Evolutionary conservation across 2,329 filamentous ascomycete species (phyloP).

Genomic region (Arthrobotrys pseudoclavata): DNA sequence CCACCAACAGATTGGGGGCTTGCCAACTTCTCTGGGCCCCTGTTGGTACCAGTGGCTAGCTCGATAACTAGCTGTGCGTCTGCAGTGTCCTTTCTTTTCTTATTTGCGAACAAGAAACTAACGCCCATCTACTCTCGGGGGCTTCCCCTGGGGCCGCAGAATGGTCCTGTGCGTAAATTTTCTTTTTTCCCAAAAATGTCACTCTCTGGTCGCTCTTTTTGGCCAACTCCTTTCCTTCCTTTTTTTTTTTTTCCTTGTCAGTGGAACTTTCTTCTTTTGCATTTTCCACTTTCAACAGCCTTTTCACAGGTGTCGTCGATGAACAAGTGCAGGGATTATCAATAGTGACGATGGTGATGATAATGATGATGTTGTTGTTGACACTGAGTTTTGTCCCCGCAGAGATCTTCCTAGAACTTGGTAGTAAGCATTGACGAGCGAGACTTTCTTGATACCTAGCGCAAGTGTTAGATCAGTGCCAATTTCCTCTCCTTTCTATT

Average conservation of each 20-base stretch:
- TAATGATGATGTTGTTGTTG: conserved; percentile 3
- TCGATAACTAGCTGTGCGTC: conserved; percentile 40
- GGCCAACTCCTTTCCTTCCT: conserved; percentile 24
- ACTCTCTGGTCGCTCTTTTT: conserved; percentile 23
- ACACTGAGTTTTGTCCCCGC: conserved; percentile 22
- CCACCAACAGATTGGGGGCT: conserved; percentile 46
- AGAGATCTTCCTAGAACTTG: not conserved
- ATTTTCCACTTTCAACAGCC: conserved; percentile 25
- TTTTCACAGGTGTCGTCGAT: conserved; percentile 4
- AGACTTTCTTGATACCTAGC: conserved; percentile 7
- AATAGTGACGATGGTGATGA: conserved; percentile 8
- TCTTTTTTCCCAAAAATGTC: conserved; percentile 49
- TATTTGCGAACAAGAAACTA: conserved; percentile 17
- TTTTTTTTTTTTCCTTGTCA: conserved; percentile 18
- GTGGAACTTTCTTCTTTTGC: conserved; percentile 14
- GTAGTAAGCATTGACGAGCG: not conserved
- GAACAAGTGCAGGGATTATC: conserved; percentile 13
- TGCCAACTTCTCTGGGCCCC: conserved; percentile 48
- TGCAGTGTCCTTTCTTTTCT: conserved; percentile 40
- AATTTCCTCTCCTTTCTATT: conserved; percentile 59
- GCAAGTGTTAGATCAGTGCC: conserved; percentile 18
- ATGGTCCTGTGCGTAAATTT: conserved; percentile 56
- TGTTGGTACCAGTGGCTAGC: conserved; percentile 51
- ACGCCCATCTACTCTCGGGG: conserved; percentile 29
- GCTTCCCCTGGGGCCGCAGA: conserved; percentile 35